A percentile compares a stretch with the other conserved stretches of the same genome.
Evolutionary conservation across 805 yeast species (phyloP).

Genomic region (Wickerhamiella vanderwaltii): DNA sequence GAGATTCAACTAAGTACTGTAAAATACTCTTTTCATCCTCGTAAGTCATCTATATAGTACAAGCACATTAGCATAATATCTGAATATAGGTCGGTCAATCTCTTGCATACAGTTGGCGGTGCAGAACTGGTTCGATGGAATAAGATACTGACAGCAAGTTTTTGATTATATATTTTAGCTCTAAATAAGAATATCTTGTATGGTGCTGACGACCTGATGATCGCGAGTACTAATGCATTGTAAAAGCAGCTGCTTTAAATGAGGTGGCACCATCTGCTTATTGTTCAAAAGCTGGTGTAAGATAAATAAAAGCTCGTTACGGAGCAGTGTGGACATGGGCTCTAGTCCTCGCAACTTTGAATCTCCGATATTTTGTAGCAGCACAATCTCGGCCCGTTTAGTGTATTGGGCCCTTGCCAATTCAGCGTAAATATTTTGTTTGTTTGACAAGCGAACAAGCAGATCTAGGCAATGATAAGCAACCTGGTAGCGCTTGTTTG

Average conservation of each 20-base stretch:
- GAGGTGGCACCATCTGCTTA: not conserved
- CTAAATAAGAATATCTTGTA: constrained; percentile 12
- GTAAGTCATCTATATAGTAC: too few relatives aligned
- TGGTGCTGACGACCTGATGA: constrained; percentile 7
- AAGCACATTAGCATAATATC: too few relatives aligned
- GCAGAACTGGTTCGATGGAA: too few relatives aligned
- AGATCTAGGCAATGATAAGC: constrained; percentile 47
- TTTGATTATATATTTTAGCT: too few relatives aligned
- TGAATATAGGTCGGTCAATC: too few relatives aligned
- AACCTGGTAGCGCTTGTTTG: constrained; percentile 36
- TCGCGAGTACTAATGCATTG: constrained; percentile 14
- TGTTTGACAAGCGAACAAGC: constrained; percentile 32
- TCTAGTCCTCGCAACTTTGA: constrained; percentile 42
- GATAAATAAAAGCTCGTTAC: constrained; percentile 40
- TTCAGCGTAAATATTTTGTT: not conserved
- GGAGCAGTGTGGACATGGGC: constrained; percentile 59
- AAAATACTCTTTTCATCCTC: too few relatives aligned
- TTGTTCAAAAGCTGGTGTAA: constrained; percentile 16
- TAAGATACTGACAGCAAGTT: too few relatives aligned
- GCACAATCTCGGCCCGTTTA: constrained; percentile 30
- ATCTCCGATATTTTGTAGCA: constrained; percentile 55
- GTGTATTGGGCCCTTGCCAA: constrained; percentile 10
- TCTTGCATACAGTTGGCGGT: too few relatives aligned
- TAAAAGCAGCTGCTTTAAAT: constrained; percentile 7
- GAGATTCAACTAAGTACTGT: not conserved